phyloP scores from a whole-genome alignment of 2,329 filamentous ascomycete genomes.

The Cladosporium sp. region DNA sequence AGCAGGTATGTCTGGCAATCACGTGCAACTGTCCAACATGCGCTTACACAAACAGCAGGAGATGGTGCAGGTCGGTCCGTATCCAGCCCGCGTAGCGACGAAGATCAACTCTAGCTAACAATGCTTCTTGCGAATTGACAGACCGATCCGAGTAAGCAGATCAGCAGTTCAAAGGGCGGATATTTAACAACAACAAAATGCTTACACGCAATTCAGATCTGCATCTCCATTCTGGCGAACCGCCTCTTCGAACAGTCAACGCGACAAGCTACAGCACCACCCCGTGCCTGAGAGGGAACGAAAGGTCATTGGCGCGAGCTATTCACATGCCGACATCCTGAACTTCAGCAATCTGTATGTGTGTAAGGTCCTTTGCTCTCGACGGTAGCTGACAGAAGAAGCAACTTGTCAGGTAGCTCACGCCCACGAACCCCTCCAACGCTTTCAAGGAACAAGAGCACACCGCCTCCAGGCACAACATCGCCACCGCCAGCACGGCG shows the following conservation, averaged over 20 bases:
- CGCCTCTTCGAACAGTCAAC: constrained; percentile 44
- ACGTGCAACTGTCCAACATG: not conserved
- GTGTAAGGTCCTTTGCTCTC: not conserved
- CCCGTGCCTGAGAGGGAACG: constrained; percentile 56
- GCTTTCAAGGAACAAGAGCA: constrained; percentile 54
- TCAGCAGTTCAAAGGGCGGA: not conserved
- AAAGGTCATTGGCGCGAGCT: constrained; percentile 86
- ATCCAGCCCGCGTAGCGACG: constrained; percentile 26
- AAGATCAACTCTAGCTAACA: constrained; percentile 34
- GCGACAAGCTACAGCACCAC: constrained; percentile 24
- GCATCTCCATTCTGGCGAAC: constrained; percentile 84
- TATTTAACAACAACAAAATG: not conserved
- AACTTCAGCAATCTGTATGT: constrained; percentile 77
- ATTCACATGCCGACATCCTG: constrained; percentile 92
- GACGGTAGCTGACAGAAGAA: not conserved
- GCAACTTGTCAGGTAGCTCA: constrained; percentile 34
- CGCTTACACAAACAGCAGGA: constrained; percentile 57
- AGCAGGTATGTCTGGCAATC: constrained; percentile 35
- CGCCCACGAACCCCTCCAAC: constrained; percentile 70
- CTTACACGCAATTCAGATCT: constrained; percentile 52
- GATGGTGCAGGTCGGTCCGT: constrained; percentile 99
- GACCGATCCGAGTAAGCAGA: constrained; percentile 34
- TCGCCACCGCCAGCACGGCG: constrained; percentile 50
- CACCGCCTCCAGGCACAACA: constrained; percentile 30
- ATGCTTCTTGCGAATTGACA: constrained; percentile 29